Evolutionary conservation across 352 stramenopile species (phyloP).

Genomic region (Globisporangium rhizosaccharum): DNA sequence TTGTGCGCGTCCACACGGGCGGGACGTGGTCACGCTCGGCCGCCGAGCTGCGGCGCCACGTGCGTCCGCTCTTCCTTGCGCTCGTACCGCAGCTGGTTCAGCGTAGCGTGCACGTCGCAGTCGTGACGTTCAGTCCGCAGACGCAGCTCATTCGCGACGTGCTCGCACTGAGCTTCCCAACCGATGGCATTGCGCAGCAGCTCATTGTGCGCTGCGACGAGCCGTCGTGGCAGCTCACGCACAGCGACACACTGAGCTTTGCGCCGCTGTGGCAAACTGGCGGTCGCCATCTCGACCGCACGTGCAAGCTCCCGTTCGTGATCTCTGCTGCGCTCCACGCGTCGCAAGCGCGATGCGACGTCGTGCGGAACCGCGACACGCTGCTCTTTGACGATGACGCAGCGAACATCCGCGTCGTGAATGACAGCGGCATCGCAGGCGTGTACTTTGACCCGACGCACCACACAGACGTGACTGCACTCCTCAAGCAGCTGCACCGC

Average conservation of each 20-base stretch:
- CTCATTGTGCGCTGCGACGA: constrained; percentile 70
- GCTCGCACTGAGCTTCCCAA: constrained; percentile 41
- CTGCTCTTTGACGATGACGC: constrained; percentile 79
- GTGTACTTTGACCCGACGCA: constrained; percentile 64
- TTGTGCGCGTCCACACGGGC: constrained; percentile 71
- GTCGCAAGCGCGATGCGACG: constrained; percentile 15
- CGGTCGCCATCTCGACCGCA: constrained; percentile 50
- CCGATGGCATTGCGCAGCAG: constrained; percentile 17
- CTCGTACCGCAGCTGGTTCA: constrained; percentile 48
- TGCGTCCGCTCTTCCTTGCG: constrained; percentile 58
- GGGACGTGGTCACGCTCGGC: constrained; percentile 45
- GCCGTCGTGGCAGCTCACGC: constrained; percentile 45
- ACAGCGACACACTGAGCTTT: constrained; percentile 40
- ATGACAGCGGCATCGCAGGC: constrained; percentile 64
- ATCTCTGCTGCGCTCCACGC: constrained; percentile 60
- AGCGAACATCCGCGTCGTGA: constrained; percentile 67
- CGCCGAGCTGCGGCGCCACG: constrained; percentile 34
- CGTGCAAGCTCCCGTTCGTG: constrained; percentile 72
- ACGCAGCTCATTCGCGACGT: constrained; percentile 57
- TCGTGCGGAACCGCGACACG: constrained; percentile 56
- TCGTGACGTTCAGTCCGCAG: constrained; percentile 83
- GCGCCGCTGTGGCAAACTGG: constrained; percentile 48
- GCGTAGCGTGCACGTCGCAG: constrained; percentile 42
- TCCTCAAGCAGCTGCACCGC: constrained; percentile 43
- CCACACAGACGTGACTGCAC: constrained; percentile 20